phyloP scores from a whole-genome alignment of 1,139 yeast genomes.

The Zygosaccharomyces sapae region DNA sequence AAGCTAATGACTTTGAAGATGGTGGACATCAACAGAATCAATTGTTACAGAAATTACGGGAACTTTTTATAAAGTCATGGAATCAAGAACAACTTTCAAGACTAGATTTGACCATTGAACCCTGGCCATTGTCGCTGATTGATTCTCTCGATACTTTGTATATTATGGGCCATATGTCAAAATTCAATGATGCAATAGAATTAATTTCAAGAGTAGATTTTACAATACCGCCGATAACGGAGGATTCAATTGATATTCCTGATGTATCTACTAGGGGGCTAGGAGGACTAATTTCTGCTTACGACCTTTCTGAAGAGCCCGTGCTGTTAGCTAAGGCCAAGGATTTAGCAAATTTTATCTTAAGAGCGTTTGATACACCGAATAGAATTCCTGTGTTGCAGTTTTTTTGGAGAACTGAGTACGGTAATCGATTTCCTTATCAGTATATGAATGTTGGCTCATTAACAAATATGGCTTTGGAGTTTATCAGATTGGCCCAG shows the following conservation, averaged over 20 bases:
- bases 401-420: conserved; percentile 51
- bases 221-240: conserved; percentile 37
- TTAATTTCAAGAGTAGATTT: conserved; percentile 55
- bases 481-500: conserved; percentile 63
- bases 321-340: conserved; percentile 54
- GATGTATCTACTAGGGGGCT: conserved; percentile 68
- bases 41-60: conserved; percentile 21
- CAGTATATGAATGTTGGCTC: conserved; percentile 57
- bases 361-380: conserved; percentile 67
- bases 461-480: conserved; percentile 64
- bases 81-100: conserved; percentile 18
- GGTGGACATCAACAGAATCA: conserved; percentile 26
- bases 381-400: conserved; percentile 62
- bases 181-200: conserved; percentile 49
- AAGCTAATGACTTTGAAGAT: conserved; percentile 30
- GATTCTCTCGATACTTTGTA: conserved; percentile 68
- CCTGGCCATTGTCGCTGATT: conserved; percentile 41
- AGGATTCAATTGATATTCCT: conserved; percentile 53
- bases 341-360: conserved; percentile 60
- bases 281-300: conserved; percentile 70
- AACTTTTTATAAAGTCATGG: conserved; percentile 22
- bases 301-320: conserved; percentile 57
- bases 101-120: conserved; percentile 8
- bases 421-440: conserved; percentile 46
- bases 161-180: conserved; percentile 55